Base-by-base conservation (phyloP, 192 early-diverging fungal genomes). In the Dimargaris xerosporica region DNA sequence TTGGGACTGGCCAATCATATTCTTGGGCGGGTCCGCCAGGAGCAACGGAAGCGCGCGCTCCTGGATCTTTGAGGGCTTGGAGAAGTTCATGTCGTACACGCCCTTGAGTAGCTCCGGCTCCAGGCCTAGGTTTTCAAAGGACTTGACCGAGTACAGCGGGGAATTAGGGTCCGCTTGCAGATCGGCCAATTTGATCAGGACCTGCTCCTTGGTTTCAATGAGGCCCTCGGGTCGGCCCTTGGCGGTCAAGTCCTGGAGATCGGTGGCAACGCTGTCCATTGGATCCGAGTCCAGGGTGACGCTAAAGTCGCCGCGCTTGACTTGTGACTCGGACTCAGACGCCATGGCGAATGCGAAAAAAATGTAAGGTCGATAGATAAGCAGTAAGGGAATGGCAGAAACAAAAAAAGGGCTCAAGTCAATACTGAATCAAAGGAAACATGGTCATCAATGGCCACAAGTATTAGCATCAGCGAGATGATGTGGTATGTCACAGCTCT, bases 1-100 rank as follows among this genome's bases (percentile, higher is more conserved):
- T 71, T 96, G 94, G 62, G 93, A 96, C 75, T 98, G 96, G 0
- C 91, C 96, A 67, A 98, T 94, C 90, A 98, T 88, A 69, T 98
- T 96, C 67, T 75, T 81, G 9, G 93, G 84, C 72, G 95, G 95
- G 66, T 87, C 83, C 31, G 78, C 71, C 41, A 98, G 69, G 34
- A 98, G 76, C 59, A 98, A 64, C 0, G 95, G 95, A 10, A 98
- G 72, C 11, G 95, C 95, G 51, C 82, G 80, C 69, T 92, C 93
- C 75, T 98, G 95, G 69, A 98, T 96, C 68, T 94, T 94, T 19
- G 91, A 94, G 1, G 95, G 95, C 65, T 83, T 83, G 53, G 87
- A 80, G 68, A 92, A 98, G 52, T 87, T 87, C 91, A 94, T 93
- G 63, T 76, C 85, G 79, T 96, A 98, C 29, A 98, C 54, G 51